Evolutionary conservation across 2,329 filamentous ascomycete species (phyloP), one percentile per base, ranked within the genome.

Genomic region (Aspergillus pseudotamarii): DNA sequence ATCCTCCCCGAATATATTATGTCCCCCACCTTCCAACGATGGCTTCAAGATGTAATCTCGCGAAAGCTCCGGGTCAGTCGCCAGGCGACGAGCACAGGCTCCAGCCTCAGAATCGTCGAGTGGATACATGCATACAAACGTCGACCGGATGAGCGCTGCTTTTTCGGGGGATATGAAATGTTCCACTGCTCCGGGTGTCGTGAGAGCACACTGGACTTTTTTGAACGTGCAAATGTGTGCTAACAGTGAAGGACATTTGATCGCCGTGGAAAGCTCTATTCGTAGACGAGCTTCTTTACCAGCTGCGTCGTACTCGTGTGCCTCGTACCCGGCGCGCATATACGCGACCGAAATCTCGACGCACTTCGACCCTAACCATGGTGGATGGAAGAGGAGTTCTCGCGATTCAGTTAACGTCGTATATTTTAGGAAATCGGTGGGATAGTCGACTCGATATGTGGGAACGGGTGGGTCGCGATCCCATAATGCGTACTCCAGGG

Each of bases 221-320:
- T 83, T 83, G 57, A 81, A 78, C 6, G 77, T 80, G 0, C 76
- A 71, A 16, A 82, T 66, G 57, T 82, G 81, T 1, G 73, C 73
- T 12, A 81, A 69, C 14, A 83, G 66, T 9, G 77, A 76, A 0
- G 81, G 80, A 58, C 80, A 83, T 68, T 82, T 82, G 66, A 83
- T 81, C 3, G 81, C 78, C 19, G 64, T 60, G 3, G 79, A 80
- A 16, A 69, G 67, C 60, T 82, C 80, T 2, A 82, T 69, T 30
- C 71, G 71, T 0, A 77, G 59, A 8, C 80, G 72, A 5, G 70
- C 68, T 48, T 74, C 64, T 32, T 61, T 60, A 2, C 78, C 79
- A 6, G 61, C 36, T 2, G 64, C 38, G 32, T 74, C 67, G 73
- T 82, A 82, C 48, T 83, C 81, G 6, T 67, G 61, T 0, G 72